Evolutionary conservation across 805 yeast genomes (phyloP).

Genomic region (Lipomyces orientalis): DNA sequence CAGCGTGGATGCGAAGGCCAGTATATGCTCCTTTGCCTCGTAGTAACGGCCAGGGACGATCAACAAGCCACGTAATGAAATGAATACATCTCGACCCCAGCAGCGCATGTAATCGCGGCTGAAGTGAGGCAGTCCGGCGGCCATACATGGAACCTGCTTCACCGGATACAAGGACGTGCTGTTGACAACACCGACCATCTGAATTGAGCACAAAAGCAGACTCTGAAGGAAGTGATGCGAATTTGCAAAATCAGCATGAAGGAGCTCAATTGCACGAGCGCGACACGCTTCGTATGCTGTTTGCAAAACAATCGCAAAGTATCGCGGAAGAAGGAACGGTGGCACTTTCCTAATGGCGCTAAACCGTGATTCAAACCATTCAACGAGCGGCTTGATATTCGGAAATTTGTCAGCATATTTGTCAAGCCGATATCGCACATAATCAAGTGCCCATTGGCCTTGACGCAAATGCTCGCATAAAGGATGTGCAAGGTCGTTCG

Average conservation of each 20-base stretch:
- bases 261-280: conserved; percentile 62
- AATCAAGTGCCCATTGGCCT: conserved; percentile 91
- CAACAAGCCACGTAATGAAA: conserved; percentile 80
- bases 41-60: conserved; percentile 77
- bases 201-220: conserved; percentile 80
- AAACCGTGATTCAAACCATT: conserved; percentile 73
- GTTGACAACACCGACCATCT: conserved; percentile 78
- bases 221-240: conserved; percentile 79
- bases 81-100: conserved; percentile 98
- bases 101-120: conserved; percentile 91
- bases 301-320: conserved; percentile 82
- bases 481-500: conserved; percentile 84
- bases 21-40: conserved; percentile 79
- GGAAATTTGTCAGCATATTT: conserved; percentile 56
- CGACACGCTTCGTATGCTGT: conserved; percentile 84
- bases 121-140: conserved; percentile 97
- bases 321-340: conserved; percentile 80
- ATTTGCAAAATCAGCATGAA: conserved; percentile 55
- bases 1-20: conserved; percentile 86
- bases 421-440: conserved; percentile 63
- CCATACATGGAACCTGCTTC: conserved; percentile 69
- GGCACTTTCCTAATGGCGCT: conserved; percentile 71
- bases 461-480: conserved; percentile 76
- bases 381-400: conserved; percentile 60
- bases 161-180: conserved; percentile 77